Percentiles rank a stretch among this genome's conserved stretches.
These are phyloP conservation scores for Apostasia ramifera DNA, from an alignment of 106 monocot species.

Conservation along the genomic window DNA sequence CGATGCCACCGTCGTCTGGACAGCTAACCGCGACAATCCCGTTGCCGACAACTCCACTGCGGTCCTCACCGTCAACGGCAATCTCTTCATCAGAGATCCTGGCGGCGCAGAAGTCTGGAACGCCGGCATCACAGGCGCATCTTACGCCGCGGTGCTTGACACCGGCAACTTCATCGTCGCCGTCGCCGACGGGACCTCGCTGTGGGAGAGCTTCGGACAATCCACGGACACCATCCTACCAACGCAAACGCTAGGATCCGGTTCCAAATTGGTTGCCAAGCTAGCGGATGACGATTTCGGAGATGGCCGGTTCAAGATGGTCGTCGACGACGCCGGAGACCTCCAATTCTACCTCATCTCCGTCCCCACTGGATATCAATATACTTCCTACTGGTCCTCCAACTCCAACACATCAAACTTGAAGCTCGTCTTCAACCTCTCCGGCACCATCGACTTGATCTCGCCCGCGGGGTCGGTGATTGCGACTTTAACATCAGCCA, in stretches of 20 bases:
- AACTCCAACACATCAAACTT: neutral
- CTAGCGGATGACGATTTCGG: conserved; percentile 12
- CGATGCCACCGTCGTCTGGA: conserved; percentile 8
- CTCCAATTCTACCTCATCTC: neutral
- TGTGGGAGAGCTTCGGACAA: conserved; percentile 26
- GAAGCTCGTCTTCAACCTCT: neutral
- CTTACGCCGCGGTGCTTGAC: conserved; percentile 5
- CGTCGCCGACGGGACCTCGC: neutral
- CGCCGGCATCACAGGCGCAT: neutral
- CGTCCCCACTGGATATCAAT: neutral
- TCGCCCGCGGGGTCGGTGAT: neutral
- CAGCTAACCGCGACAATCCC: neutral
- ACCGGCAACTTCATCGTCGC: conserved; percentile 9
- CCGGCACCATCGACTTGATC: neutral
- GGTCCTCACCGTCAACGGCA: neutral
- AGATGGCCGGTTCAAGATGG: conserved; percentile 13
- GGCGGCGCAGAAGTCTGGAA: conserved; percentile 12
- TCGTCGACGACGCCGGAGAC: conserved; percentile 4
- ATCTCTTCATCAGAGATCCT: conserved; percentile 1
- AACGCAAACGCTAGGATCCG: conserved; percentile 3
- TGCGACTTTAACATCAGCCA: neutral
- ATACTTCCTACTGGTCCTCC: neutral
- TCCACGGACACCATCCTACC: conserved; percentile 24
- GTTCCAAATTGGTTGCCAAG: neutral
- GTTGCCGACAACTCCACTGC: neutral